Evolutionary conservation across 768 basidiomycete species (phyloP).

Genomic region (Lactarius akahatsu): DNA sequence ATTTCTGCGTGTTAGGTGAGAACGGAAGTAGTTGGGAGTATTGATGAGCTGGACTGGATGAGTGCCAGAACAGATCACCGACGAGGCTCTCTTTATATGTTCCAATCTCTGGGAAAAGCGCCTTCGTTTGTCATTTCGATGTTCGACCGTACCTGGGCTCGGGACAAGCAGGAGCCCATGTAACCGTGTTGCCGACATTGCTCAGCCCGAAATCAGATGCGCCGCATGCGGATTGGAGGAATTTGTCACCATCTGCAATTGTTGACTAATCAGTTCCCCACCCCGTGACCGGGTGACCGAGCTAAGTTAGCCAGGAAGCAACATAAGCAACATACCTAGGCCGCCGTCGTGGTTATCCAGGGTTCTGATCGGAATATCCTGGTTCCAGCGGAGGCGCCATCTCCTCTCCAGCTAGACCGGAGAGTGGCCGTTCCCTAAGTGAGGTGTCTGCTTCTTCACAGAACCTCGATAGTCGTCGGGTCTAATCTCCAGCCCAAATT

Average conservation of each 20-base stretch:
- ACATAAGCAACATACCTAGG: too few relatives aligned
- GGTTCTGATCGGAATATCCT: not conserved
- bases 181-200: too few relatives aligned
- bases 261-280: not conserved
- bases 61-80: not conserved
- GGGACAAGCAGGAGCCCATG: not conserved
- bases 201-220: too few relatives aligned
- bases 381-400: not conserved
- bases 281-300: too few relatives aligned
- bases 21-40: not conserved
- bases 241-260: not conserved
- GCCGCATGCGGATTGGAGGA: not conserved
- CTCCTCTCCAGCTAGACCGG: not conserved
- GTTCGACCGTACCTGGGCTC: not conserved
- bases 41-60: not conserved
- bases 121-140: not conserved
- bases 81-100: not conserved
- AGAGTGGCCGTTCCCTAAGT: too few relatives aligned
- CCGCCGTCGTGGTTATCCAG: not conserved
- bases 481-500: too few relatives aligned
- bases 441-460: too few relatives aligned
- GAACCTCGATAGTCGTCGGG: not conserved
- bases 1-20: not conserved
- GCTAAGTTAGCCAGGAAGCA: too few relatives aligned
- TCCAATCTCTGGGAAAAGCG: not conserved